These are phyloP conservation scores for Aspergillus versicolor DNA, from an alignment of 2,329 filamentous ascomycete genomes.

Conservation along the genomic window DNA sequence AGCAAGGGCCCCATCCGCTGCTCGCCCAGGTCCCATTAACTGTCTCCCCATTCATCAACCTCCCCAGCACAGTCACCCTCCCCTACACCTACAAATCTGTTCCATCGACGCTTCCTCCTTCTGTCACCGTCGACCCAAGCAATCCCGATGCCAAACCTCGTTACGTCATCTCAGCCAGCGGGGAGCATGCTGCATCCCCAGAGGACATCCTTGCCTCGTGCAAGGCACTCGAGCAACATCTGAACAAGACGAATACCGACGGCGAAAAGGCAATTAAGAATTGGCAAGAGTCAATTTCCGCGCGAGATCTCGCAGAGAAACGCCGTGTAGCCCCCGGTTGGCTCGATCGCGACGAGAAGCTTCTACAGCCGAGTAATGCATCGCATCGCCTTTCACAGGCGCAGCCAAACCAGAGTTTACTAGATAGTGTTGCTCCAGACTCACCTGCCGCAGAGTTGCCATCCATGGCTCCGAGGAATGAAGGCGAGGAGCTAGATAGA, in stretches of 20 bases:
- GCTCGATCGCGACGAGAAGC: conserved; percentile 61
- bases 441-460: conserved; percentile 35
- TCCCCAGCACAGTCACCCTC: conserved; percentile 85
- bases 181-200: conserved; percentile 81
- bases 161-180: conserved; percentile 76
- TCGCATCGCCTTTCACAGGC: conserved; percentile 3
- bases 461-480: conserved; percentile 43
- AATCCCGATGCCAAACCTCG: conserved; percentile 51
- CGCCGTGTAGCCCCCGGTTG: conserved; percentile 63
- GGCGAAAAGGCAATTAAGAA: conserved; percentile 64
- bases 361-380: conserved; percentile 52
- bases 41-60: conserved; percentile 88
- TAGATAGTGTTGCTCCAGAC: conserved; percentile 39
- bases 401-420: conserved; percentile 28
- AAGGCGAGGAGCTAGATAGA: conserved; percentile 54
- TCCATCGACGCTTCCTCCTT: conserved; percentile 79
- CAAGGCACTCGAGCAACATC: conserved; percentile 71
- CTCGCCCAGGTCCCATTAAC: conserved; percentile 90
- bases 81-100: conserved; percentile 94
- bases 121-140: conserved; percentile 56
- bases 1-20: conserved; percentile 76
- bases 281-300: conserved; percentile 65
- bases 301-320: conserved; percentile 63
- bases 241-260: conserved; percentile 67
- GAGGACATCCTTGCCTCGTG: conserved; percentile 83